Base-by-base conservation (phyloP, 345 rosid genomes). In the Melaleuca quinquenervia region DNA sequence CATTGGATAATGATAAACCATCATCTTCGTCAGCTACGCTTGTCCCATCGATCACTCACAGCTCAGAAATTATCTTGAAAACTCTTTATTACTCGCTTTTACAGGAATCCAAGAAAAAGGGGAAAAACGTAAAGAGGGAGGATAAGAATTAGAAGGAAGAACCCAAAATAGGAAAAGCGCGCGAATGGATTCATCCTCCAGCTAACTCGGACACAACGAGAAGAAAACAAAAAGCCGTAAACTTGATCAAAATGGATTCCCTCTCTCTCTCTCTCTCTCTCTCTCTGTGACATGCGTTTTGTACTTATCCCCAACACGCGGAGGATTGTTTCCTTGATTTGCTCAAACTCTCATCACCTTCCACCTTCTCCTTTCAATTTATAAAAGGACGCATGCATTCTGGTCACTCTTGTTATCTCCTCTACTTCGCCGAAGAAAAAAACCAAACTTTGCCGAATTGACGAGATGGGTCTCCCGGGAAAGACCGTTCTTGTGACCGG, bases 401-500 rank as follows among this genome's bases (percentile, higher is more conserved):
- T 6, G 24, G 48, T 18, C 80, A 8, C 11, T 64, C 41, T 32
- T 64, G 76, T 20, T 64, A 21, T 41, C 24, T 41, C 80, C 48
- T 11, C 80, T 70, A 48, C 80, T 36, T 36, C 48, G 76, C 48
- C 18, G 80, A 70, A 70, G 80, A 8, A 11, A 36, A 29, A 70
- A 44, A 36, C 48, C 80, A 1, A 36, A 70, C 48, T 70, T 70
- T 6, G 41, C 26, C 48, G 80, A 18, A 18, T 70, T 44, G 80
- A 36, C 22, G 48, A 70, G 48, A 70, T 70, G 80, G 80, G 80
- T 70, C 18, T 48, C 3, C 48, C 11, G 48, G 80, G 44, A 70
- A 91, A 89, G 87, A 89, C 85, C 36, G 91, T 97, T 87, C 94
- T 97, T 83, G 99, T 97, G 49, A 97, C 99, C 41, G 98, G 98